Base-by-base conservation (phyloP, 2,329 filamentous ascomycete genomes). In the Endocalyx cinctus region DNA sequence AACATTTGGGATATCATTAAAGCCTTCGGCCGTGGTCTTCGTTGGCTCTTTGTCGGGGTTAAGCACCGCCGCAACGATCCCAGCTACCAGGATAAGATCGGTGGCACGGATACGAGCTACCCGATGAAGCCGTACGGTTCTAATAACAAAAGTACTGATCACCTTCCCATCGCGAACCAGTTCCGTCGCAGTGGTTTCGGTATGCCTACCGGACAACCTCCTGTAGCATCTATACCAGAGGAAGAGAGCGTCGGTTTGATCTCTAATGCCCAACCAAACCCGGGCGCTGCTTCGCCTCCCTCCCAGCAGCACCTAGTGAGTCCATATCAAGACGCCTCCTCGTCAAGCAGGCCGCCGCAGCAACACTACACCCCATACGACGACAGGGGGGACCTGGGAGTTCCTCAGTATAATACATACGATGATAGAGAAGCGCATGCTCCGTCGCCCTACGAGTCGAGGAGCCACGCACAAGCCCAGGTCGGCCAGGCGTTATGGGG, bases 1-100 rank as follows among this genome's bases (percentile, higher is more conserved):
- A 92, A 92, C 50, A 72, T 84, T 0, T 87, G 85, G 80, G 87
- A 95, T 56, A 74, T 94, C 26, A 62, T 87, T 51, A 94, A 89
- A 61, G 84, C 84, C 1, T 79, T 84, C 41, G 84, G 82, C 7
- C 75, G 87, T 31, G 83, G 84, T 15, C 74, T 87, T 48, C 75
- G 83, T 47, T 94, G 87, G 88, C 66, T 94, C 14, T 82, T 89
- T 42, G 77, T 87, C 12, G 87, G 87, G 26, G 72, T 77, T 34
- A 82, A 77, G 54, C 60, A 66, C 41, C 73, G 83, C 38, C 67
- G 70, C 45, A 51, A 69, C 13, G 73, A 79, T 41, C 34, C 58
- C 25, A 74, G 69, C 45, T 77, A 77, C 47, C 58, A 61, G 39
- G 45, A 60, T 35, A 60, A 64, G 29, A 33, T 58, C 22, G 43